Conservation (phyloP, 1,284 basidiomycete species). For the Ustilago xerochloae region DNA sequence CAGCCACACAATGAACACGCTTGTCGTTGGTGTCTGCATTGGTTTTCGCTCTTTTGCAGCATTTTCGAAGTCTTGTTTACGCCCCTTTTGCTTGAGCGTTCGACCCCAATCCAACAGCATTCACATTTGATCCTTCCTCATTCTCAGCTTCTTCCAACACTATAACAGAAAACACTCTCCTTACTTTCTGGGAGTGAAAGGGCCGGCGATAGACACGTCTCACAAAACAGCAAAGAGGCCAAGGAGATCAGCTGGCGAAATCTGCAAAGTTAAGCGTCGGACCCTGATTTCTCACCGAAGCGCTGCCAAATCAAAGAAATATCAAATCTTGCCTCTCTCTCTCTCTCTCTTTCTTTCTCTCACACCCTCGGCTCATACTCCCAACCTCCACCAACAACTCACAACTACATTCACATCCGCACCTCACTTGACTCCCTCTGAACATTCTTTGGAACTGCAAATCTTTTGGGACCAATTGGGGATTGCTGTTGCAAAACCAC, state of each 20-base stretch:
- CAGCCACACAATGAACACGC: neutral
- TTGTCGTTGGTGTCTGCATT: no score
- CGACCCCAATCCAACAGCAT: neutral
- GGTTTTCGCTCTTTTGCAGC: neutral
- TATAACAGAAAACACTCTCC: neutral
- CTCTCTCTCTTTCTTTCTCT: neutral
- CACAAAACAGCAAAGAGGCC: neutral
- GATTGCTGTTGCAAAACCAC: no score
- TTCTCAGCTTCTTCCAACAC: neutral
- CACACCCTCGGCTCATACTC: no score
- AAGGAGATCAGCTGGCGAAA: neutral
- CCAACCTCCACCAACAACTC: conserved; percentile 11
- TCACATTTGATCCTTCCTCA: neutral
- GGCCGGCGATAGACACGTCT: no score
- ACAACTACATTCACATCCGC: no score
- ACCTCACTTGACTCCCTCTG: neutral
- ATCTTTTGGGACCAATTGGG: no score
- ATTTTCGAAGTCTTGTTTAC: conserved; percentile 3
- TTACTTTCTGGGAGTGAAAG: no score
- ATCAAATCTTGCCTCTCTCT: conserved; percentile 3
- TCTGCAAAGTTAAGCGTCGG: conserved; percentile 31
- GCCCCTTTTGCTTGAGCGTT: neutral
- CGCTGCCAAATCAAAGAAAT: no score
- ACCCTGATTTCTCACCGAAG: conserved; percentile 37
- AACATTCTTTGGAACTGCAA: no score